Percentiles rank a stretch among this genome's conserved stretches.
Evolutionary conservation across 768 basidiomycete species (phyloP).

Genomic region (Mycena pura): DNA sequence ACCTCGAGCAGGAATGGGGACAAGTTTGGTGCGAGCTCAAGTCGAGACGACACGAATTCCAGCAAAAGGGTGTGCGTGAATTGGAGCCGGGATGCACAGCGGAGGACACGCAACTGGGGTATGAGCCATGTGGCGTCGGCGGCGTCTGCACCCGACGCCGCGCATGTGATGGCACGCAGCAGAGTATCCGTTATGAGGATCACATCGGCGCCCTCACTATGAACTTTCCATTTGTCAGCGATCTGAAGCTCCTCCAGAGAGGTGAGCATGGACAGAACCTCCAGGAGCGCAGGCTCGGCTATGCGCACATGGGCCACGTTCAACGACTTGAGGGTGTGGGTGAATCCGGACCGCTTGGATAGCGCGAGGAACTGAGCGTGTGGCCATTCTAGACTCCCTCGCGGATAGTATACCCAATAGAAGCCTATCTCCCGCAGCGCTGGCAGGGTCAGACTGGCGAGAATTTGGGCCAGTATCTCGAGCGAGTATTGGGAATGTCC

Average conservation of each 20-base stretch:
- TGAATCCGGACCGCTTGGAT: conserved; percentile 4
- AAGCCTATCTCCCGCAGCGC: conserved; percentile 2
- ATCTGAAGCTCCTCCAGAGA: conserved; percentile 8
- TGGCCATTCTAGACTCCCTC: conserved; percentile 3
- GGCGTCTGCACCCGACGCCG: neutral
- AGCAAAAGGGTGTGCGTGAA: conserved; percentile 10
- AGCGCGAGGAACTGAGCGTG: conserved; percentile 2
- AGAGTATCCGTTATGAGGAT: conserved; percentile 12
- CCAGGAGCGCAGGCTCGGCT: conserved; percentile 4
- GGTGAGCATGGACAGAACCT: conserved; percentile 5
- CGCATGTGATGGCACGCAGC: conserved; percentile 8
- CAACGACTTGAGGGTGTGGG: conserved; percentile 1
- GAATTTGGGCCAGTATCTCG: conserved; percentile 6
- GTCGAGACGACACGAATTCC: conserved; percentile 9
- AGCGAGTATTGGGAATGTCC: neutral
- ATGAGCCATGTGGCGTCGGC: neutral
- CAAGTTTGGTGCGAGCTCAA: conserved; percentile 8
- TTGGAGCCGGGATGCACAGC: conserved; percentile 13
- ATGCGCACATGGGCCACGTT: conserved; percentile 6
- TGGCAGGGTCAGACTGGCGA: conserved; percentile 9
- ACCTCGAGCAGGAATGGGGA: conserved; percentile 6
- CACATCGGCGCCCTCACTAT: conserved; percentile 12
- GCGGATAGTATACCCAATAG: neutral
- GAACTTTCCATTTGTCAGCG: conserved; percentile 1
- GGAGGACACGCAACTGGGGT: conserved; percentile 9